These are phyloP conservation scores for Lipomyces lipofer DNA, from an alignment of 805 yeast species.

Conservation along the genomic window DNA sequence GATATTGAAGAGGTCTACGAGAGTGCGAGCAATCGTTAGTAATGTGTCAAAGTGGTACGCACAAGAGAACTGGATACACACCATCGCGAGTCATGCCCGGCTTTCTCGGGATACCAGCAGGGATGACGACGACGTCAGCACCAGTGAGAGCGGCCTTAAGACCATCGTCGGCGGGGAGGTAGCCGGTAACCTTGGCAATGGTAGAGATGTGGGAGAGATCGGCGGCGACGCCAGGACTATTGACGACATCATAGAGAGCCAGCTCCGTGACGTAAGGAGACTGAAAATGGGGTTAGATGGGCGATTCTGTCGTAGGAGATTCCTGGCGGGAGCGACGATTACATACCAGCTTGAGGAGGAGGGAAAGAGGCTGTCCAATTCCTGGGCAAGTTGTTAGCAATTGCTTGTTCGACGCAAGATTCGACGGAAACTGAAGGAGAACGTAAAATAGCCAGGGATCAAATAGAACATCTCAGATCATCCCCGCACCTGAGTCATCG, in stretches of 20 bases:
- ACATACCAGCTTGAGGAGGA: constrained; percentile 61
- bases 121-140: constrained; percentile 84
- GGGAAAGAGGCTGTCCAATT: constrained; percentile 88
- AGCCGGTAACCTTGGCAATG: constrained; percentile 58
- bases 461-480: too few relatives aligned
- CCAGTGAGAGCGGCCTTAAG: constrained; percentile 69
- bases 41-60: too few relatives aligned
- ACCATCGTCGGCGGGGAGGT: constrained; percentile 64
- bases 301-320: too few relatives aligned
- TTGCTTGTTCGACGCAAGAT: too few relatives aligned
- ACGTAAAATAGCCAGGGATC: too few relatives aligned
- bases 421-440: too few relatives aligned
- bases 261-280: constrained; percentile 62
- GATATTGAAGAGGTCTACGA: constrained; percentile 68
- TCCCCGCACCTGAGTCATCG: too few relatives aligned
- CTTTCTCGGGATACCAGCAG: constrained; percentile 91
- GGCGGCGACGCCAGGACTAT: constrained; percentile 83
- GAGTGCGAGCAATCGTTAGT: too few relatives aligned
- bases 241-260: constrained; percentile 81
- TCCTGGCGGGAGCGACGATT: too few relatives aligned
- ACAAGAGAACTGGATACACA: neutral
- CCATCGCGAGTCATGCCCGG: constrained; percentile 94
- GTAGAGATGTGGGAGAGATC: constrained; percentile 84
- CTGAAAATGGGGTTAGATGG: too few relatives aligned
- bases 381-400: too few relatives aligned